These are phyloP conservation scores for Moesziomyces sp. DNA, from an alignment of 1,284 basidiomycete genomes.

Conservation along the genomic window DNA sequence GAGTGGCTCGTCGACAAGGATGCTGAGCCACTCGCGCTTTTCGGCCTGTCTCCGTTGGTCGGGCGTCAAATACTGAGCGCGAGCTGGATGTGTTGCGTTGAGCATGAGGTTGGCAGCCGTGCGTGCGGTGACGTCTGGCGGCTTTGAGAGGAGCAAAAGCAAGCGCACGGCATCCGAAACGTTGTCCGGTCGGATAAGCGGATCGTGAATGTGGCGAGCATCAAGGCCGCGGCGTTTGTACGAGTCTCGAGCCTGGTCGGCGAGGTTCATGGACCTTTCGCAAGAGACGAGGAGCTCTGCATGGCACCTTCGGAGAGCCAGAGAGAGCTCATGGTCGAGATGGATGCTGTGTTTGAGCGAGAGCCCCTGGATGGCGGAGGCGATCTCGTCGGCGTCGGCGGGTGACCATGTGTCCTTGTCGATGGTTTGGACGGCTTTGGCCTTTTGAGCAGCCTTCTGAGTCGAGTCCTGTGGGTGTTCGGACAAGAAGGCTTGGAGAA, in stretches of 20 bases:
- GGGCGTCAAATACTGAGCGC: slow-evolving; percentile 31
- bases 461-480: neutral
- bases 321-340: slow-evolving; percentile 37
- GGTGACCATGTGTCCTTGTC: slow-evolving; percentile 42
- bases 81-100: slow-evolving; percentile 20
- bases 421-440: slow-evolving; percentile 16
- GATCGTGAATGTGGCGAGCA: slow-evolving; percentile 17
- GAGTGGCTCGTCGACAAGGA: slow-evolving; percentile 35
- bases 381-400: slow-evolving; percentile 26
- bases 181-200: slow-evolving; percentile 37
- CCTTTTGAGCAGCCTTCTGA: slow-evolving; percentile 17
- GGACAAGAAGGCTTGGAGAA: slow-evolving; percentile 15
- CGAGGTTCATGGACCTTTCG: slow-evolving; percentile 17
- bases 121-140: slow-evolving; percentile 34
- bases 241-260: slow-evolving; percentile 18
- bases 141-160: slow-evolving; percentile 30
- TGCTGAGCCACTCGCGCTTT: slow-evolving; percentile 36
- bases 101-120: slow-evolving; percentile 43
- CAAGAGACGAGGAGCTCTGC: slow-evolving; percentile 21
- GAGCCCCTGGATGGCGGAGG: slow-evolving; percentile 30
- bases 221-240: slow-evolving; percentile 15
- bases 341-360: slow-evolving; percentile 43
- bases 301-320: slow-evolving; percentile 29
- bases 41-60: slow-evolving; percentile 37
- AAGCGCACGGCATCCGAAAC: slow-evolving; percentile 33